These are phyloP conservation scores for Delonix regia DNA, from an alignment of 306 rosid genomes.

Conservation along the genomic window DNA sequence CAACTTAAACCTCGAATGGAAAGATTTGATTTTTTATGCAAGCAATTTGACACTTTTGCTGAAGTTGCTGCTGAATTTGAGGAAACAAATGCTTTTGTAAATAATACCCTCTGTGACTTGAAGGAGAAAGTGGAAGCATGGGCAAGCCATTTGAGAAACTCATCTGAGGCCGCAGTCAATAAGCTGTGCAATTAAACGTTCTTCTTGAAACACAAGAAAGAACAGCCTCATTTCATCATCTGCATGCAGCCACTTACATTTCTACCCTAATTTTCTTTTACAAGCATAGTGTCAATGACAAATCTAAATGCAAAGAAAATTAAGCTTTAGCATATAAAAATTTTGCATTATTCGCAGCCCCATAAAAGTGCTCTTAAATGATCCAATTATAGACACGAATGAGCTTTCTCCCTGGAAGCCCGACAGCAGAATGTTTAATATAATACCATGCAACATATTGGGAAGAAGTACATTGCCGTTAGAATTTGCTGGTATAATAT, in stretches of 20 bases:
- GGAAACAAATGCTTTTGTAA: conserved; percentile 41
- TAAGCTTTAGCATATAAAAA: not conserved
- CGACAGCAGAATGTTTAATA: not conserved
- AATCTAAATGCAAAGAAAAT: conserved; percentile 15
- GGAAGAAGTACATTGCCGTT: not conserved
- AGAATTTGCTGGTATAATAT: not conserved
- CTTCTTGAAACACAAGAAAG: conserved; percentile 6
- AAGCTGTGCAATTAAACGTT: conserved; percentile 21
- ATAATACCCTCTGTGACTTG: conserved; percentile 34
- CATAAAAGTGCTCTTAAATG: not conserved
- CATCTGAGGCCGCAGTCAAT: conserved; percentile 29
- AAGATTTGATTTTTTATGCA: conserved; percentile 38
- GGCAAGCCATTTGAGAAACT: conserved; percentile 33
- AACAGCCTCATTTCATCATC: not conserved
- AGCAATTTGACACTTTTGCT: conserved; percentile 35
- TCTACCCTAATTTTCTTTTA: not conserved
- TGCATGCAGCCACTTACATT: not conserved
- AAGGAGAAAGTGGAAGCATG: conserved; percentile 38
- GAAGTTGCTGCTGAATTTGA: conserved; percentile 45
- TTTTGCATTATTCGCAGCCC: not conserved
- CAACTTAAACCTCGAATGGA: conserved; percentile 36
- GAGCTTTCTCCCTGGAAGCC: not conserved
- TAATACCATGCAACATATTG: not conserved
- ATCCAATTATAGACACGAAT: not conserved
- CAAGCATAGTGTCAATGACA: conserved; percentile 1